These are phyloP conservation scores for Aspergillus mulundensis DNA, from an alignment of 495 filamentous ascomycete species.

Conservation along the genomic window DNA sequence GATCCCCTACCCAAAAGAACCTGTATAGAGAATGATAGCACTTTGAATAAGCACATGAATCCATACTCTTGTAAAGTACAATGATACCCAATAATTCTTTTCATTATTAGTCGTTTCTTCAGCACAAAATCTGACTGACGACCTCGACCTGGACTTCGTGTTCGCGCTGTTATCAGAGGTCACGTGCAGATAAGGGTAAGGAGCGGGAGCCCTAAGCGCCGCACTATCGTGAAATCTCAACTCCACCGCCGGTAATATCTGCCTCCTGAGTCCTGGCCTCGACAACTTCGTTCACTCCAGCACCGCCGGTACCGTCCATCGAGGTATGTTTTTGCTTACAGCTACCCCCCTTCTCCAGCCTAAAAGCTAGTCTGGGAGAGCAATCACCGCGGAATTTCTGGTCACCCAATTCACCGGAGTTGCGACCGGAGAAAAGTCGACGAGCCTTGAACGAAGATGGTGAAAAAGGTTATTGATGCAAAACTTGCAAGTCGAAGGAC, in stretches of 20 bases:
- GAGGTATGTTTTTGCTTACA: slow-evolving; percentile 43
- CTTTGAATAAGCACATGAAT: slow-evolving; percentile 10
- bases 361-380: slow-evolving; percentile 49
- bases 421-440: slow-evolving; percentile 11
- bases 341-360: slow-evolving; percentile 29
- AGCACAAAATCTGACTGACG: too few species aligned
- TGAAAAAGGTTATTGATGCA: slow-evolving; percentile 4
- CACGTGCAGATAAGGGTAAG: slow-evolving; percentile 35
- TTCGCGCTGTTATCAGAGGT: slow-evolving; percentile 4
- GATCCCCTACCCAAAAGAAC: slow-evolving; percentile 15
- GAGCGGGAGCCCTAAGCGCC: slow-evolving; percentile 27
- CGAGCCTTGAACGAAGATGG: neutral
- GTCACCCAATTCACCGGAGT: slow-evolving; percentile 13
- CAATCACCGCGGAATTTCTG: slow-evolving; percentile 35
- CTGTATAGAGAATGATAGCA: slow-evolving; percentile 34
- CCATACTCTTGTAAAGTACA: neutral
- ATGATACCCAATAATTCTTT: too few species aligned
- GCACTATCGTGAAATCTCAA: slow-evolving; percentile 30
- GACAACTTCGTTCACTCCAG: slow-evolving; percentile 21
- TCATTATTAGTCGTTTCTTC: too few species aligned
- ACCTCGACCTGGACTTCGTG: too few species aligned
- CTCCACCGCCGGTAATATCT: slow-evolving; percentile 16
- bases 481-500: neutral
- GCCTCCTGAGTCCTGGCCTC: slow-evolving; percentile 18
- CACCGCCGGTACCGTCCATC: slow-evolving; percentile 30